These are phyloP conservation scores for Coniferiporia sulphurascens DNA, from an alignment of 1,284 basidiomycete species.

Conservation along the genomic window DNA sequence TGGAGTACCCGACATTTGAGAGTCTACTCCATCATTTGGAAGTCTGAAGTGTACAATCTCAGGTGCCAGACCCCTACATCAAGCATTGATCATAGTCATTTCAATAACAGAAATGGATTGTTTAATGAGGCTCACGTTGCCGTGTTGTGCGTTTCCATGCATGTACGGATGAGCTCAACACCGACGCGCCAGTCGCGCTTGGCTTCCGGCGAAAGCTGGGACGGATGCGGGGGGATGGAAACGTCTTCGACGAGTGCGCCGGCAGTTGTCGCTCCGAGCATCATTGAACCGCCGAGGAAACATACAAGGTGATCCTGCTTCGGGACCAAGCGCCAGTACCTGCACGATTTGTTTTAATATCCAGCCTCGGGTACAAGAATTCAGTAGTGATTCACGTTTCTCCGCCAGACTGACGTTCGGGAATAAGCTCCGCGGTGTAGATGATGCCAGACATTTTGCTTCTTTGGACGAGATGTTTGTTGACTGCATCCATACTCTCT, in stretches of 20 bases:
- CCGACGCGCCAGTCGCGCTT: constrained; percentile 81
- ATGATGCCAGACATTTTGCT: constrained; percentile 56
- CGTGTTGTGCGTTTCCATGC: constrained; percentile 84
- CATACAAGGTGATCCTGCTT: constrained; percentile 98
- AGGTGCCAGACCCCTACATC: constrained; percentile 66
- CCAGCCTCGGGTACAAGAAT: no score
- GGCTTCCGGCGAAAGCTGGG: constrained; percentile 51
- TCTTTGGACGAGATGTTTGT: constrained; percentile 66
- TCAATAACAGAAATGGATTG: background rate
- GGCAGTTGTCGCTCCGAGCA: constrained; percentile 82
- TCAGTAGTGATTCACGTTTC: constrained; percentile 39
- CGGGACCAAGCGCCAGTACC: constrained; percentile 64
- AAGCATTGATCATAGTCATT: constrained; percentile 6
- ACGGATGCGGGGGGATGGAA: constrained; percentile 55
- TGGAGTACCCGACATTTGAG: constrained; percentile 28
- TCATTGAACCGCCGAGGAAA: constrained; percentile 88
- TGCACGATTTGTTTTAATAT: background rate
- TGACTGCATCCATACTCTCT: constrained; percentile 77
- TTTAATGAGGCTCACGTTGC: constrained; percentile 55
- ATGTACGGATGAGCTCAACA: constrained; percentile 79
- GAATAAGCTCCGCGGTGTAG: constrained; percentile 81
- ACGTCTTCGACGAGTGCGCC: constrained; percentile 44
- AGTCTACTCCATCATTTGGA: constrained; percentile 46
- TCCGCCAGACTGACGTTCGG: constrained; percentile 41
- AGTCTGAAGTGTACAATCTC: constrained; percentile 80